A percentile compares a stretch with the other conserved stretches of the same genome.
Evolutionary conservation across 345 rosid genomes (phyloP).

Genomic region (Gossypium raimondii): DNA sequence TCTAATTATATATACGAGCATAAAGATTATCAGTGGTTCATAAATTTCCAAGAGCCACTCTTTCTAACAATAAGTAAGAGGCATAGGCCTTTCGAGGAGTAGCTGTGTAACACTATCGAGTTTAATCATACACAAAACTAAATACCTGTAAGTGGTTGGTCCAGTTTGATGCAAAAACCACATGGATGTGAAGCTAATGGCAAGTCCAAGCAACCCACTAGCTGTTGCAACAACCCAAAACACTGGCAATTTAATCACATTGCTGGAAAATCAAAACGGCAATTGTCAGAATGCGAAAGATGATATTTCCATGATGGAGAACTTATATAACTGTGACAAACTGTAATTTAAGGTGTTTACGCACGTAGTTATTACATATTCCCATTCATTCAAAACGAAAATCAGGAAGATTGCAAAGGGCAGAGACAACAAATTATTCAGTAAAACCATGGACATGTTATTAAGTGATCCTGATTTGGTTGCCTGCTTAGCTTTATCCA

Average conservation of each 20-base stretch:
- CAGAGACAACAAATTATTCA: constrained; percentile 75
- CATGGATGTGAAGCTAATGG: constrained; percentile 93
- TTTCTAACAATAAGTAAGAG: not conserved
- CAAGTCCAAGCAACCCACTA: constrained; percentile 84
- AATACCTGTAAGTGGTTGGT: constrained; percentile 84
- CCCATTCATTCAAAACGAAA: constrained; percentile 65
- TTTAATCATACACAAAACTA: not conserved
- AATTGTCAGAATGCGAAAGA: not conserved
- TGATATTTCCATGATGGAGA: not conserved
- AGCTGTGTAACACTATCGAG: not conserved
- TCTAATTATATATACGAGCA: not conserved
- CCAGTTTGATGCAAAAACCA: constrained; percentile 97
- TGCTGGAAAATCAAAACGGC: constrained; percentile 42
- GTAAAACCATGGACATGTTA: constrained; percentile 89
- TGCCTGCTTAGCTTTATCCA: constrained; percentile 86
- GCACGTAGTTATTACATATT: constrained; percentile 67
- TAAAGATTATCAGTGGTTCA: not conserved
- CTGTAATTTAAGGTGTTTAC: constrained; percentile 15
- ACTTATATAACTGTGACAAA: not conserved
- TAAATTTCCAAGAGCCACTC: not conserved
- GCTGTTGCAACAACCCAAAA: constrained; percentile 87
- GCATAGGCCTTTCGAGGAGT: not conserved
- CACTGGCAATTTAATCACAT: constrained; percentile 58
- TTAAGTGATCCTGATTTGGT: constrained; percentile 73
- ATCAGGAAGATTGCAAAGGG: constrained; percentile 70